These are phyloP conservation scores for Cladosporium phlei DNA, from an alignment of 2,329 filamentous ascomycete species.

Conservation along the genomic window DNA sequence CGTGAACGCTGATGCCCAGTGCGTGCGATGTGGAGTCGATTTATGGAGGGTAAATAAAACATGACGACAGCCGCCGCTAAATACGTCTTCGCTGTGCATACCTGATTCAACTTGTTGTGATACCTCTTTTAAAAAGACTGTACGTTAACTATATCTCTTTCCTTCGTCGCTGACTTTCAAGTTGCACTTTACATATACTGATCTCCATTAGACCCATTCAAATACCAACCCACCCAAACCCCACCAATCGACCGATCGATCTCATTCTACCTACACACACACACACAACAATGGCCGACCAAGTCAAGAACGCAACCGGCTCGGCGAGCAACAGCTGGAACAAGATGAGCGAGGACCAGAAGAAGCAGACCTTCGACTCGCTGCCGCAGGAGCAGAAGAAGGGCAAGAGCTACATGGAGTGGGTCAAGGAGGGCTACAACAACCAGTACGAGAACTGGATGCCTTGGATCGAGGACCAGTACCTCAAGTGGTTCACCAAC, in stretches of 20 bases:
- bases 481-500: conserved; percentile 67
- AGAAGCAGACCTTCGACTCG: conserved; percentile 31
- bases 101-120: neutral
- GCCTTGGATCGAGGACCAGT: conserved; percentile 70
- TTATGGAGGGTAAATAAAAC: conserved; percentile 7
- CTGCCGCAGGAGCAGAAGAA: conserved; percentile 31
- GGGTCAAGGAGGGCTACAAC: conserved; percentile 62
- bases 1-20: conserved; percentile 12
- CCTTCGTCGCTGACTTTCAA: neutral
- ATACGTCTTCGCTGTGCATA: too few relatives aligned
- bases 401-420: conserved; percentile 45
- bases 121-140: neutral
- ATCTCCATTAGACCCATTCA: neutral
- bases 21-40: too few relatives aligned
- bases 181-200: neutral
- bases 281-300: conserved; percentile 12
- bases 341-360: conserved; percentile 32
- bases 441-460: conserved; percentile 70
- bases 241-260: neutral
- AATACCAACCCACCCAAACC: neutral
- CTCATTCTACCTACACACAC: neutral
- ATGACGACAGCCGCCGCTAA: too few relatives aligned
- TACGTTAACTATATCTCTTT: neutral
- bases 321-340: conserved; percentile 29
- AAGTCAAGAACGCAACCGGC: conserved; percentile 16